Base-by-base conservation (phyloP, 352 stramenopile genomes). In the Pythium folliculosum region DNA sequence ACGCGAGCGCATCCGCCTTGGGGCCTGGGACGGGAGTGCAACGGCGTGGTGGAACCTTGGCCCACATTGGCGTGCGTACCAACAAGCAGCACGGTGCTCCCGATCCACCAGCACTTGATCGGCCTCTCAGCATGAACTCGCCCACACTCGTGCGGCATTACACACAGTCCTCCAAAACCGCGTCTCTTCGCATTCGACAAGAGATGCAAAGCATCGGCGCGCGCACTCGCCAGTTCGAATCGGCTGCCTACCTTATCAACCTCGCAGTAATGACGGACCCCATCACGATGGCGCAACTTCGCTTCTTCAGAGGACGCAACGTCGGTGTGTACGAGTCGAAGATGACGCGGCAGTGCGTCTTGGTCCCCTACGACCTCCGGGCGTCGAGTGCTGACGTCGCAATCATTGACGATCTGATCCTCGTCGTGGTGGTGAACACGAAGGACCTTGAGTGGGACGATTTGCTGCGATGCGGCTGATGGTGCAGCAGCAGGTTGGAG, bases 201-300 rank as follows among this genome's bases (percentile, higher is more conserved):
- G 48, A 35, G n/a, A 50, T 65, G 59, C 23, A 44, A 23, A 50
- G 19, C 25, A 16, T 65, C 9, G 32, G n/a, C 37, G 45, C 54
- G 19, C 60, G 60, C 13, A 43, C 14, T 16, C 4, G 32, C 4
- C 21, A 67, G 4, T 25, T 53, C 14, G 50, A 67, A 5, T 52
- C 60, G n/a, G 13, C 53, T 4, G 27, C 60, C 6, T 43, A 49
- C 5, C 38, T 67, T 6, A 32, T 60, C 22, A 67, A 67, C 19
- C 35, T 67, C 21, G 51, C 60, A 12, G 37, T 38, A 3, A 60
- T 60, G 50, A 67, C 60, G 27, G 40, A 62, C 16, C 55, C 55
- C 4, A 52, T 62, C 23, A 62, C 55, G 27, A 27, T 62, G 10
- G 12, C 44, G 12, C 23, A 43, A 14, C 43, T 62, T 14, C 23